Base-by-base conservation (phyloP, 83 land plant genomes). In the Isoetes engelmannii region DNA sequence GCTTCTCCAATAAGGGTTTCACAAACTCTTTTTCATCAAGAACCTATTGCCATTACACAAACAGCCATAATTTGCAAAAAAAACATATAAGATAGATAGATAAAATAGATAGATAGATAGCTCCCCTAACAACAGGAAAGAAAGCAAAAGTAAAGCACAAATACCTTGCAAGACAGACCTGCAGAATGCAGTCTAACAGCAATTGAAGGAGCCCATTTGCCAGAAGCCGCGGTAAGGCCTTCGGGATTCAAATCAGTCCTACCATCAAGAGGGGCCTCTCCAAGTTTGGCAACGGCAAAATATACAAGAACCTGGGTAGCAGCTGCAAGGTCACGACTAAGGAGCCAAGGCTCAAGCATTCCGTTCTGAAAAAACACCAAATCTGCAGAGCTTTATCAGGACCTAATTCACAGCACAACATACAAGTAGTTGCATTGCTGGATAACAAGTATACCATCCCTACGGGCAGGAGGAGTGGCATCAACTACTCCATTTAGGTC, bases 311-410 rank as follows among this genome's bases (percentile, higher is more conserved):
- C 97, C 74, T 95, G 97, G 7, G 85, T 75, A 6, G 91, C 89
- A 67, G 77, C 82, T 6, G 53, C 61, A 18, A 95, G 67, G 13
- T 92, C 94, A 73, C 83, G 86, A 65, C 84, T 81, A 69, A 84
- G 68, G 49, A 91, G 71, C 97, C 97, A 95, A 6, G 99, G 97
- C 74, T 88, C 97, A 64, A 95, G 83, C 97, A 95, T 95, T 45
- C 99, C 99, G 62, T 95, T 95, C 97, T 95, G 97, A 79, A 95
- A 79, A 72, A 95, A 91, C 17, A 95, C 97, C 86, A 95, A 80
- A 78, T 95, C 99, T 90, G 89, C 82, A 79, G 65, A 65, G 78
- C 73, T 68, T 69, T 44, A 63, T 17, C 28, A 45, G 42, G 15
- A 47, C 48, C 48, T 43, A 69, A 8, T 59, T 10, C 15, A 69